Evolutionary conservation across 2,329 filamentous ascomycete species (phyloP), one percentile per base, ranked within the genome.

Genomic region (Penicillium sp.): DNA sequence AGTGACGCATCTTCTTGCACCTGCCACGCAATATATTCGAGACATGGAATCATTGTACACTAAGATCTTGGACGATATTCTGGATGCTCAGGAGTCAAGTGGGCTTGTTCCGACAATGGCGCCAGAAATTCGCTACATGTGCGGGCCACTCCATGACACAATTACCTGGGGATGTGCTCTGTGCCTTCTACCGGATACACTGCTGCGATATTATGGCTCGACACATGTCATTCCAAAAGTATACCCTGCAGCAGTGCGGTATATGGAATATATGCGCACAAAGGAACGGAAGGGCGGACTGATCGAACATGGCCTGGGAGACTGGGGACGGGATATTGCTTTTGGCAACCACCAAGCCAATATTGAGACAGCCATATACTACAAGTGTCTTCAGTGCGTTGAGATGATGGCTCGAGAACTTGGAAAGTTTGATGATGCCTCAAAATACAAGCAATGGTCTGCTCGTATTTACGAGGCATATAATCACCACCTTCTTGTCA

Each of bases 21-120:
- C 77, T 0, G 72, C 75, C 0, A 78, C 77, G 0, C 77, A 79
- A 50, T 79, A 79, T 48, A 71, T 79, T 19, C 72, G 75, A 6
- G 76, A 79, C 43, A 77, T 79, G 68, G 78, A 80, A 51, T 67
- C 73, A 0, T 62, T 80, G 1, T 78, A 79, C 54, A 72, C 75
- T 34, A 80, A 79, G 55, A 79, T 79, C 4, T 63, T 80, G 0
- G 75, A 79, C 40, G 77, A 80, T 53, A 79, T 80, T 14, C 60
- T 78, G 3, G 77, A 80, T 39, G 68, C 76, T 0, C 78, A 80
- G 51, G 77, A 80, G 29, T 62, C 73, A 0, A 73, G 69, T 14
- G 77, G 78, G 1, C 66, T 80, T 2, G 74, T 78, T 5, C 78
- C 77, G 1, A 79, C 75, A 0, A 79, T 80, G 76, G 77, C 77